A percentile compares a stretch with the other conserved stretches of the same genome.
Conservation (phyloP, 164 flowering plant species). For the Umbellularia californica region DNA sequence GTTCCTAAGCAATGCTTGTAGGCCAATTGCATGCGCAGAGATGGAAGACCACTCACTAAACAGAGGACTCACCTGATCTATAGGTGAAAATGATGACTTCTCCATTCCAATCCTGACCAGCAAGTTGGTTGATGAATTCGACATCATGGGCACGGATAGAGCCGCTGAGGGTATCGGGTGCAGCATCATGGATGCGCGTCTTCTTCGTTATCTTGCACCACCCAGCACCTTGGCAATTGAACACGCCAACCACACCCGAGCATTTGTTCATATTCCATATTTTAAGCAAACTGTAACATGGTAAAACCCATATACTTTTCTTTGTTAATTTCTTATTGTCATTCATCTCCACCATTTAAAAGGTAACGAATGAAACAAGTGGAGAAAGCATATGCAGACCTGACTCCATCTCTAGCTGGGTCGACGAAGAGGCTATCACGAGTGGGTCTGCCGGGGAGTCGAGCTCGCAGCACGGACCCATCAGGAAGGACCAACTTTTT, state of each 20-base stretch:
- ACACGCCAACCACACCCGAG: constrained; percentile 87
- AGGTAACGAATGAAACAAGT: background rate
- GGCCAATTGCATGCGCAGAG: background rate
- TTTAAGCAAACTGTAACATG: constrained; percentile 74
- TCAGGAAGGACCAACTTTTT: constrained; percentile 94
- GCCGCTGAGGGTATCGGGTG: constrained; percentile 76
- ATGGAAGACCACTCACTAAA: background rate
- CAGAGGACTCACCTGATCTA: constrained; percentile 45
- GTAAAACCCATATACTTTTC: background rate
- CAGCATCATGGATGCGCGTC: constrained; percentile 73
- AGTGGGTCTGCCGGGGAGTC: constrained; percentile 87
- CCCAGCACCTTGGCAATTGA: constrained; percentile 99
- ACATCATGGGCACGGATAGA: constrained; percentile 65
- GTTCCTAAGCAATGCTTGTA: too few species aligned
- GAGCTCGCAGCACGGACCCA: constrained; percentile 93
- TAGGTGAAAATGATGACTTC: constrained; percentile 54
- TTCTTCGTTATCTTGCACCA: constrained; percentile 85
- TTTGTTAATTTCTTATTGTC: background rate
- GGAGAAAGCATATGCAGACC: constrained; percentile 32
- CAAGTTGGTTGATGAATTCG: constrained; percentile 54
- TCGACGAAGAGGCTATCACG: constrained; percentile 82
- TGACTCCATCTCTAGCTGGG: constrained; percentile 90
- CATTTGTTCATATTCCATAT: constrained; percentile 87
- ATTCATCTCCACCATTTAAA: background rate
- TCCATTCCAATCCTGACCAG: constrained; percentile 69